These are phyloP conservation scores for Phytopythium oedochilum DNA, from an alignment of 352 stramenopile species.

Conservation along the genomic window DNA sequence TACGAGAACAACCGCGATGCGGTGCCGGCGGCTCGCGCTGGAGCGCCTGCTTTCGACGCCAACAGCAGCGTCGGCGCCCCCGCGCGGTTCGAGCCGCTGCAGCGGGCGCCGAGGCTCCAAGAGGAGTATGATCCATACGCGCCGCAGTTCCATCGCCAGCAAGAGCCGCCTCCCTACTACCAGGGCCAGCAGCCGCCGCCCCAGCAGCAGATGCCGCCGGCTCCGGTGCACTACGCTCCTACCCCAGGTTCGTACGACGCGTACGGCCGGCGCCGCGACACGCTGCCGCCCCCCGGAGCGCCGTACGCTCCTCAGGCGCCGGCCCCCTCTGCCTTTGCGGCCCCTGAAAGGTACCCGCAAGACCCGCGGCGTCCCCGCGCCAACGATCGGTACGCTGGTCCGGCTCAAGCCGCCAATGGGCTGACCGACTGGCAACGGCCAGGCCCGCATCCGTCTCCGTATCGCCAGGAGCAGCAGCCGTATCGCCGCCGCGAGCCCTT, in stretches of 20 bases:
- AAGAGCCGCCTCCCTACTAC: background rate
- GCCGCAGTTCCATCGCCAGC: background rate
- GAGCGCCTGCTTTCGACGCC: background rate
- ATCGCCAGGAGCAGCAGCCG: background rate
- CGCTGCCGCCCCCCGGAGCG: background rate
- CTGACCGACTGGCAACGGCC: background rate
- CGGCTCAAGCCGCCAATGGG: background rate
- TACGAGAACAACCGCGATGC: slow-evolving; percentile 2
- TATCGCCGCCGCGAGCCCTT: background rate
- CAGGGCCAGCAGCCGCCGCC: background rate
- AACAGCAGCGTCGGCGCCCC: background rate
- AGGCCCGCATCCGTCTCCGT: background rate
- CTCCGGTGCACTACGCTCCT: background rate
- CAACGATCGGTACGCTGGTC: background rate
- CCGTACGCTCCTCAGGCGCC: background rate
- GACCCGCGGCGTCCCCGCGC: background rate
- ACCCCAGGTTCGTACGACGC: background rate
- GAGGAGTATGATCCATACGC: slow-evolving; percentile 2
- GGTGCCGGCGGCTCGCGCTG: background rate
- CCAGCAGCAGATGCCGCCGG: background rate
- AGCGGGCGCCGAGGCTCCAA: slow-evolving; percentile 1
- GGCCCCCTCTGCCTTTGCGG: background rate
- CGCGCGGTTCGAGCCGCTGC: background rate
- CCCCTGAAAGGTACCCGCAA: background rate
- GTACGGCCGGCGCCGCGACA: background rate